Evolutionary conservation across 129 eudicot genomes (phyloP).

Genomic region (carrot (Daucus carota)): DH1_v3.0 NC_030382.2:23375001-23375500

Average conservation of each 20-base stretch:
- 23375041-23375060: too few relatives aligned
- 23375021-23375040: too few relatives aligned
- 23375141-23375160: too few relatives aligned
- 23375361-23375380: neutral
- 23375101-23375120: too few relatives aligned
- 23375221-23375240: neutral
- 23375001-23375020: too few relatives aligned
- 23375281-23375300: constrained; percentile 8
- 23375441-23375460: neutral
- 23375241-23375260: neutral
- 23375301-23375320: constrained; percentile 4
- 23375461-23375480: constrained; percentile 3
- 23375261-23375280: constrained; percentile 9
- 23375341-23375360: constrained; percentile 4
- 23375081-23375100: too few relatives aligned
- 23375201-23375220: neutral
- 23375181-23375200: neutral
- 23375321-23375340: constrained; percentile 7
- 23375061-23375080: too few relatives aligned
- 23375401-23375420: constrained; percentile 17
- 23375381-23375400: constrained; percentile 24
- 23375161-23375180: too few relatives aligned
- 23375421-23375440: neutral
- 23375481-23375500: constrained; percentile 1
- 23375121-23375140: too few relatives aligned